Evolutionary conservation across 2,329 filamentous ascomycete genomes (phyloP), one percentile per base, ranked within the genome.

Genomic region (Ceratocystis destructans): DNA sequence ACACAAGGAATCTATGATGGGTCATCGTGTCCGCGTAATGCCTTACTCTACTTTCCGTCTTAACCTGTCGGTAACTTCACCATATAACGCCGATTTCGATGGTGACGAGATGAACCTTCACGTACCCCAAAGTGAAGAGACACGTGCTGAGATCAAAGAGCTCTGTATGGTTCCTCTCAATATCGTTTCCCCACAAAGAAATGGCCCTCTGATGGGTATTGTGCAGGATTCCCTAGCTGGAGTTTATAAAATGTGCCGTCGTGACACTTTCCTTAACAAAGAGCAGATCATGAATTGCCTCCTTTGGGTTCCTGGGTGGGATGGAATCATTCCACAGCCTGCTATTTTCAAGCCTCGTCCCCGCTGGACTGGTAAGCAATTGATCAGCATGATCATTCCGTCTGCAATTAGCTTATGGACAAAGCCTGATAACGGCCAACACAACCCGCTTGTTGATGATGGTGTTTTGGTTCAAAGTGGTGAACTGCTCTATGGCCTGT

Each of bases 1-100:
- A 73, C 94, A 99, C 82, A 99, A 99, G 77, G 94, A 99, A 75
- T 99, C 94, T 68, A 99, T 99, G 94, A 99, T 99, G 95, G 94
- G 90, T 76, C 94, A 99, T 77, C 87, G 90, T 72, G 94, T 99
- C 69, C 87, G 88, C 68, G 94, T 99, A 69, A 97, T 99, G 92
- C 94, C 94, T 2, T 99, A 96, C 76, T 99, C 94, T 5, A 99
- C 94, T 1, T 99, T 99, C 81, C 87, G 94, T 70, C 83, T 99
- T 61, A 99, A 99, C 73, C 77, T 99, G 71, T 99, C 94, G 0
- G 94, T 99, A 73, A 99, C 95, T 0, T 96, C 92, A 33, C 94
- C 94, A 0, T 99, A 99, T 81, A 99, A 99, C 79, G 94, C 94
- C 72, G 94, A 99, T 89, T 99, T 99, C 78, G 94, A 99, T 74